Evolutionary conservation across 2,329 filamentous ascomycete genomes (phyloP), one percentile per base, ranked within the genome.

Genomic region (Huntiella savannae): DNA sequence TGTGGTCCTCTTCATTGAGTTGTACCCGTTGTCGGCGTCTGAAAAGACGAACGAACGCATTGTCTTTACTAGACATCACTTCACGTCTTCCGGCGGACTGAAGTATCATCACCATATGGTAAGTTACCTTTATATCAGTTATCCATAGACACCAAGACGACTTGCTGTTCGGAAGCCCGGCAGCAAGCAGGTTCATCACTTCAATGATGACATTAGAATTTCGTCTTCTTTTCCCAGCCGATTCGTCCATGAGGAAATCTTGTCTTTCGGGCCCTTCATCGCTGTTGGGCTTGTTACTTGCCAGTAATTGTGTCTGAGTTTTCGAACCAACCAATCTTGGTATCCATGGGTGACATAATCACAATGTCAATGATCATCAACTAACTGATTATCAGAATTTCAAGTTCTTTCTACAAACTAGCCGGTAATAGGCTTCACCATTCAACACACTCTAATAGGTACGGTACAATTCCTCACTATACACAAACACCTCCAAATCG

Each of bases 201-300:
- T 64, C 66, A 55, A 72, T 77, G 80, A 85, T 86, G 82, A 86
- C 73, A 82, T 69, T 65, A 59, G 66, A 64, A 69, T 68, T 66
- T 63, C 68, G 69, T 80, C 81, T 86, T 86, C 81, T 84, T 86
- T 85, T 82, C 79, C 79, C 73, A 77, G 70, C 79, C 67, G 79
- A 87, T 72, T 84, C 82, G 82, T 76, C 79, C 78, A 79, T 87
- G 82, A 85, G 75, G 77, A 83, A 78, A 67, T 59, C 66, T 60
- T 67, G 69, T 71, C 72, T 79, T 67, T 72, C 68, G 75, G 77
- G 78, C 75, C 63, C 64, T 59, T 61, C 57, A 67, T 60, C 68
- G 62, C 59, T 62, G 71, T 42, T 33, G 47, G 47, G 45, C 75
- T 77, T 83, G 82, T 79, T 86, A 86, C 82, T 86, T 82, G 82